Conservation (phyloP, 129 eudicot genomes). For the Flaveria robusta region DNA sequence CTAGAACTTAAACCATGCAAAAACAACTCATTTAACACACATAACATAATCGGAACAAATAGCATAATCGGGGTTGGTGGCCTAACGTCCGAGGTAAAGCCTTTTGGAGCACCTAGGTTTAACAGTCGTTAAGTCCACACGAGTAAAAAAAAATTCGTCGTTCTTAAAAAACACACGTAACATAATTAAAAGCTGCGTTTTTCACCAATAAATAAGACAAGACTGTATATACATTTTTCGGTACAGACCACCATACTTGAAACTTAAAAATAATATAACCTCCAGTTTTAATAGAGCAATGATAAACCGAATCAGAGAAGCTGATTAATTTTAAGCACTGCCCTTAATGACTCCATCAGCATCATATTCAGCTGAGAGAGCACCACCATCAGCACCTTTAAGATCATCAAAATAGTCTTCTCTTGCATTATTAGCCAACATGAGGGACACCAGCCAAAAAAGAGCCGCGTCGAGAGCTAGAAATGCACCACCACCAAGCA, state of each 20-base stretch:
- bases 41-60: no score
- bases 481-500: conserved; percentile 97
- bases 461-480: conserved; percentile 86
- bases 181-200: neutral
- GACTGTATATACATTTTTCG: conserved; percentile 21
- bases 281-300: conserved; percentile 3
- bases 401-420: conserved; percentile 71
- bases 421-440: conserved; percentile 85
- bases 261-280: conserved; percentile 18
- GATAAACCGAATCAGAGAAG: conserved; percentile 17
- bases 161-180: neutral
- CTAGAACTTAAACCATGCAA: neutral
- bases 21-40: neutral
- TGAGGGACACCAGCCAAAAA: conserved; percentile 85
- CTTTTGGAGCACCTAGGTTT: no score
- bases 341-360: conserved; percentile 48
- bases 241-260: conserved; percentile 18
- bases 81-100: no score
- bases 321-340: conserved; percentile 32
- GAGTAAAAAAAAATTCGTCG: no score
- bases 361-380: conserved; percentile 30
- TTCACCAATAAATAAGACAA: conserved; percentile 30
- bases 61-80: no score
- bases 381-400: conserved; percentile 39
- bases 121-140: no score